These are phyloP conservation scores for Sphagnum contortum DNA, from an alignment of 225 moss, liverwort and hornwort species.

Conservation along the genomic window DNA sequence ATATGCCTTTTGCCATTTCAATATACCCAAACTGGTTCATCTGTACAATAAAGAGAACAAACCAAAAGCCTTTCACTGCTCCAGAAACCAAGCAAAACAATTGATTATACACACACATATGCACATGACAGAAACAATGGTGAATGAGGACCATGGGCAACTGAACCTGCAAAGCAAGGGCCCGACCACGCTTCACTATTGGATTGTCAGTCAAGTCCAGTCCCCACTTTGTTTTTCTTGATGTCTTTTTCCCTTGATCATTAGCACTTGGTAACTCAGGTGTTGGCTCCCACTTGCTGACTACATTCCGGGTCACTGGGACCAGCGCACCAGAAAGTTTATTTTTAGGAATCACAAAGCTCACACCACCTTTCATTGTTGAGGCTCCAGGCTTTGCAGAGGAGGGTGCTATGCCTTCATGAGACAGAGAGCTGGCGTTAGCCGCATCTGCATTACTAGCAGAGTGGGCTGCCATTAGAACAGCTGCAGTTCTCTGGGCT, in stretches of 20 bases:
- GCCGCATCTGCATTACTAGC: slow-evolving; percentile 1
- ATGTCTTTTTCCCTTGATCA: slow-evolving; percentile 3
- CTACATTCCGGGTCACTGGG: slow-evolving; percentile 33
- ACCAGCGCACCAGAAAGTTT: slow-evolving; percentile 61
- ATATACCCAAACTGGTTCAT: no score
- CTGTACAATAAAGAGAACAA: no score
- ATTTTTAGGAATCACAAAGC: slow-evolving; percentile 71
- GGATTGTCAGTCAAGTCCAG: slow-evolving; percentile 44
- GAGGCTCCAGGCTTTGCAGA: slow-evolving; percentile 10
- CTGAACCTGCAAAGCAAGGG: slow-evolving; percentile 74
- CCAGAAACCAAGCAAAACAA: no score
- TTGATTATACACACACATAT: no score
- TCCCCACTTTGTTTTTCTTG: slow-evolving; percentile 60
- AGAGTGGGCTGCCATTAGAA: slow-evolving; percentile 47
- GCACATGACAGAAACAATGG: no score
- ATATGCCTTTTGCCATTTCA: no score
- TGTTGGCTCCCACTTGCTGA: slow-evolving; percentile 16
- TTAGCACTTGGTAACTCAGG: slow-evolving; percentile 19
- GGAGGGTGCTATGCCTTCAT: no score
- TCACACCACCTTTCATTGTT: slow-evolving; percentile 28
- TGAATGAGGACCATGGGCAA: not conserved
- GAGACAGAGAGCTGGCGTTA: no score
- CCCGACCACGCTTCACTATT: slow-evolving; percentile 50
- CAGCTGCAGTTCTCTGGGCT: slow-evolving; percentile 30
- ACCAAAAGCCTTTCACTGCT: no score